These are phyloP conservation scores for Pezicula carpinea DNA, from an alignment of 2,329 filamentous ascomycete genomes.

Conservation along the genomic window DNA sequence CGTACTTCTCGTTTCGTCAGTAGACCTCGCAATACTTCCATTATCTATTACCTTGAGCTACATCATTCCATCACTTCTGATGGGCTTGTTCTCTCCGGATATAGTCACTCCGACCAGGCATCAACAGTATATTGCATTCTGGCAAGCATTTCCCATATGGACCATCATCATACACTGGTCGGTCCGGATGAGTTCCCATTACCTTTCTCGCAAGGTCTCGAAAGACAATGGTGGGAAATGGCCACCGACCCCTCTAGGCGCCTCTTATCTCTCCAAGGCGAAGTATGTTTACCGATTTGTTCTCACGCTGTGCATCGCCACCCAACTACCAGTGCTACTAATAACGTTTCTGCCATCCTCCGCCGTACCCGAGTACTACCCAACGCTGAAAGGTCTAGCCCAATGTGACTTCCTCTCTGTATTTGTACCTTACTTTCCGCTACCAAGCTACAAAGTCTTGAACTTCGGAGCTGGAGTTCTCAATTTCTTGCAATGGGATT, in stretches of 20 bases:
- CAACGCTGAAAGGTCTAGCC: constrained; percentile 28
- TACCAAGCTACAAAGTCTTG: constrained; percentile 19
- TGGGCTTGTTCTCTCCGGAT: constrained; percentile 37
- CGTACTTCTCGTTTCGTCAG: constrained; percentile 23
- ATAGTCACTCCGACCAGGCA: constrained; percentile 35
- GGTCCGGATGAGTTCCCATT: constrained; percentile 10
- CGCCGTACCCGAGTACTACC: constrained; percentile 31
- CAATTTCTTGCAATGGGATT: constrained; percentile 44
- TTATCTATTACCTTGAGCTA: constrained; percentile 37
- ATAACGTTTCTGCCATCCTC: constrained; percentile 34
- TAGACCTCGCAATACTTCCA: constrained; percentile 31
- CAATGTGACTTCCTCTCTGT: constrained; percentile 31
- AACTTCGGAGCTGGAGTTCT: constrained; percentile 33
- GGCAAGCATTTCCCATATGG: constrained; percentile 46
- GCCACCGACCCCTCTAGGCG: constrained; percentile 18
- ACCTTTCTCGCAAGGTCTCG: constrained; percentile 13
- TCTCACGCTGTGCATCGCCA: constrained; percentile 33
- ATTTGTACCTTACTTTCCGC: constrained; percentile 32
- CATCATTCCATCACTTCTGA: constrained; percentile 37
- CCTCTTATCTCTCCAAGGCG: constrained; percentile 17
- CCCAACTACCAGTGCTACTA: constrained; percentile 35
- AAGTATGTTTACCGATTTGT: constrained; percentile 29
- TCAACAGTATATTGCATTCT: constrained; percentile 42
- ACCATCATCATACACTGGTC: constrained; percentile 35
- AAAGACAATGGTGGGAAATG: constrained; percentile 16